Conservation (phyloP, 2,329 filamentous ascomycete genomes). For the Colletotrichum noveboracense region DNA sequence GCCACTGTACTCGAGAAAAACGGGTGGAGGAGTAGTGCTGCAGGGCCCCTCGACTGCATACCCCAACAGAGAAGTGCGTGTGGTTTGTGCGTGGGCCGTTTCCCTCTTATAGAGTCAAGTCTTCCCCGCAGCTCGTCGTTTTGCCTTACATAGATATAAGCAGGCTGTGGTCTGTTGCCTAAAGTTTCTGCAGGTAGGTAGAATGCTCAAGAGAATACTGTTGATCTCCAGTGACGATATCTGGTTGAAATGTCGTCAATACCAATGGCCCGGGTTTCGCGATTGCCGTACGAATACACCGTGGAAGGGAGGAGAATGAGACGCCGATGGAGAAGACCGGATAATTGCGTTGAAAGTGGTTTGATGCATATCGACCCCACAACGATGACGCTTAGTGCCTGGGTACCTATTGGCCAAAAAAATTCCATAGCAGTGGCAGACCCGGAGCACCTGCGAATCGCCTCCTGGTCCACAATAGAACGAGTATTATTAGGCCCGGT, state of each 20-base stretch:
- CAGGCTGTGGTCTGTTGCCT: not conserved
- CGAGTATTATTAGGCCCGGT: not conserved
- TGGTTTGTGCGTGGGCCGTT: not conserved
- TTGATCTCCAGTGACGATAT: not conserved
- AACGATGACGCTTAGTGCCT: constrained; percentile 19
- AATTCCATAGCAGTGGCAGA: not conserved
- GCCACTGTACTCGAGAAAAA: constrained; percentile 22
- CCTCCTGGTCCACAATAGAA: not conserved
- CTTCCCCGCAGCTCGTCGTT: not conserved
- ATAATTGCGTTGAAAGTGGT: constrained; percentile 3
- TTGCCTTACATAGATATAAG: not conserved
- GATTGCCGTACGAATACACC: not conserved
- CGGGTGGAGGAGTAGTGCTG: constrained; percentile 19
- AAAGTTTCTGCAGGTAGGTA: not conserved
- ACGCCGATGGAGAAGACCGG: not conserved
- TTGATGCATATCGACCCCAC: constrained; percentile 18
- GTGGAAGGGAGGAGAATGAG: constrained; percentile 17
- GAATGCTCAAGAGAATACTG: not conserved
- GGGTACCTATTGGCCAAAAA: not conserved
- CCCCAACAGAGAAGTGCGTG: not conserved
- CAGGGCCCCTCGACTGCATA: constrained; percentile 14
- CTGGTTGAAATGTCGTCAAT: not conserved
- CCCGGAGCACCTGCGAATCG: not conserved
- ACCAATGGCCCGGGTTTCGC: constrained; percentile 1
- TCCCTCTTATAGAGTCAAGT: not conserved